phyloP scores from a whole-genome alignment of 2,329 filamentous ascomycete genomes.

The Raffaelea arxii region DNA sequence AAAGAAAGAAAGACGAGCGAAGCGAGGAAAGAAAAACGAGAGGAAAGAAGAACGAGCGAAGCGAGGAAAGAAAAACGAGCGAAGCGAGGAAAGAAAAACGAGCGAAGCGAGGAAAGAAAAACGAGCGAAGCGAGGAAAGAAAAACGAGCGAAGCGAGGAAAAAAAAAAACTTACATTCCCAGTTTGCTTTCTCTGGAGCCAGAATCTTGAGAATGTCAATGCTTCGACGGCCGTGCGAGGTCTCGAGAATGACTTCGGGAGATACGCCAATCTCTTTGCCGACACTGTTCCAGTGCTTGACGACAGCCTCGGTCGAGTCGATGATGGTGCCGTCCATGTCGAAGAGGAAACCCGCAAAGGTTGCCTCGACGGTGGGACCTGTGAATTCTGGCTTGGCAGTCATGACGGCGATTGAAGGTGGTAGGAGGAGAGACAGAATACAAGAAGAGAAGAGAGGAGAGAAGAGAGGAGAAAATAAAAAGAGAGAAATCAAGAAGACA shows the following conservation, averaged over 20 bases:
- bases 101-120: too few species aligned
- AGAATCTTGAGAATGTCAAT: conserved; percentile 79
- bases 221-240: conserved; percentile 80
- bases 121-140: too few species aligned
- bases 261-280: conserved; percentile 76
- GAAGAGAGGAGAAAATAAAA: background rate
- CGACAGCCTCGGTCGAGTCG: conserved; percentile 67
- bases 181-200: conserved; percentile 76
- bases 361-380: conserved; percentile 33
- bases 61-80: too few species aligned
- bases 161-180: conserved; percentile 90
- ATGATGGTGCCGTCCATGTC: conserved; percentile 81
- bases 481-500: background rate
- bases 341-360: conserved; percentile 52
- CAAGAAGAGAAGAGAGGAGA: background rate
- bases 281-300: conserved; percentile 71
- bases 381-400: conserved; percentile 10
- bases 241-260: conserved; percentile 75
- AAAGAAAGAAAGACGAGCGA: too few species aligned
- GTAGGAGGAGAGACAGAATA: background rate
- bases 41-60: too few species aligned
- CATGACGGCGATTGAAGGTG: conserved; percentile 2
- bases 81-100: too few species aligned
- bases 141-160: too few species aligned
- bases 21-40: too few species aligned